Percentiles rank a stretch among this genome's conserved stretches.
Evolutionary conservation across 371 early-diverging fungal genomes (phyloP).

Genomic region (Coemansia sp.): DNA sequence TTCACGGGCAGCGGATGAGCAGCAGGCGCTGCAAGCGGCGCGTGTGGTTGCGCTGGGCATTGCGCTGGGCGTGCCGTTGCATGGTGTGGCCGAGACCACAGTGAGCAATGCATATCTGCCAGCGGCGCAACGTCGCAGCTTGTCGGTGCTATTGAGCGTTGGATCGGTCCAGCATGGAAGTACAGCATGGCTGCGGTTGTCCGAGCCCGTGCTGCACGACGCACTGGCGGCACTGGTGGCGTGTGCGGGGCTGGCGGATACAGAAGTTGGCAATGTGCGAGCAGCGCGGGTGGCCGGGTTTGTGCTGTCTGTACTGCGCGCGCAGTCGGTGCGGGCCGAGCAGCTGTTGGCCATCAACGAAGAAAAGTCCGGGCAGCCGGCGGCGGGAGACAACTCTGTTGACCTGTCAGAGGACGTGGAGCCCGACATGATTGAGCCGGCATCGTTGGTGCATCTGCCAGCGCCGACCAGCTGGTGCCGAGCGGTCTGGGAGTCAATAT

Average conservation of each 20-base stretch:
- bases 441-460: conserved; percentile 31
- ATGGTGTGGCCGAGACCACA: conserved; percentile 38
- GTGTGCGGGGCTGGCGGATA: conserved; percentile 24
- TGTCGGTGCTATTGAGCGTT: conserved; percentile 26
- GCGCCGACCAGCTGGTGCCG: conserved; percentile 46
- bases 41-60: conserved; percentile 27
- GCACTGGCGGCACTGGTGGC: conserved; percentile 17
- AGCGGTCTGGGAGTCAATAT: conserved; percentile 38
- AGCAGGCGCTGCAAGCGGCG: conserved; percentile 18
- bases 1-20: conserved; percentile 21
- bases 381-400: neutral
- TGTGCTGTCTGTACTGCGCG: conserved; percentile 19
- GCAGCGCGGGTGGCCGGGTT: conserved; percentile 26
- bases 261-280: conserved; percentile 18
- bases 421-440: conserved; percentile 2
- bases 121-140: conserved; percentile 17
- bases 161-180: conserved; percentile 36
- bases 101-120: conserved; percentile 35
- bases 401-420: neutral
- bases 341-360: conserved; percentile 7
- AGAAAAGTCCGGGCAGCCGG: neutral
- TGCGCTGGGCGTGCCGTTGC: conserved; percentile 35
- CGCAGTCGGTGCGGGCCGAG: conserved; percentile 21
- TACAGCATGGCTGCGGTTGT: conserved; percentile 32
- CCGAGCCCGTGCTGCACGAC: conserved; percentile 15